phyloP scores from a whole-genome alignment of 192 early-diverging fungal species.

The Coemansia sp. region DNA sequence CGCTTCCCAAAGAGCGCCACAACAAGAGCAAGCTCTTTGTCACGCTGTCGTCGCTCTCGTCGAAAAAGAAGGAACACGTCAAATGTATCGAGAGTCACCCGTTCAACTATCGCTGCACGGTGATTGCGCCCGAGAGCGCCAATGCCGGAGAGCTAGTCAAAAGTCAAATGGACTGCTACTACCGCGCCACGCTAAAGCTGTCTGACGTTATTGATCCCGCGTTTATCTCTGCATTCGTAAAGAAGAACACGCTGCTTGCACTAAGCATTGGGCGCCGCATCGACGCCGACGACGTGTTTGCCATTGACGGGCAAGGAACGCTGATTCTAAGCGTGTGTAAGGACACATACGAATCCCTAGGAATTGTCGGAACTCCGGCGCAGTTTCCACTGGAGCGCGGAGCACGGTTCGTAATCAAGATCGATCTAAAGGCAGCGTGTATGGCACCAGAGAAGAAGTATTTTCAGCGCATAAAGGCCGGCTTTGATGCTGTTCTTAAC shows the following conservation, averaged over 20 bases:
- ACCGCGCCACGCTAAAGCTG: conserved; percentile 22
- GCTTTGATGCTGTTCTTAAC: conserved; percentile 25
- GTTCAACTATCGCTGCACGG: conserved; percentile 44
- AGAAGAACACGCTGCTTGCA: conserved; percentile 23
- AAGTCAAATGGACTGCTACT: conserved; percentile 21
- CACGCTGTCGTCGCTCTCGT: conserved; percentile 32
- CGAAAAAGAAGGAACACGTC: conserved; percentile 33
- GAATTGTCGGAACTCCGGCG: conserved; percentile 23
- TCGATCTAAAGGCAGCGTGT: conserved; percentile 20
- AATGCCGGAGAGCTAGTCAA: not conserved
- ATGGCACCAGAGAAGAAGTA: conserved; percentile 42
- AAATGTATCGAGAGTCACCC: conserved; percentile 40
- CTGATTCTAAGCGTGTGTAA: conserved; percentile 47
- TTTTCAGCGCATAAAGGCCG: conserved; percentile 23
- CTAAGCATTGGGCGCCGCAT: conserved; percentile 20
- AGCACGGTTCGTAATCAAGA: conserved; percentile 28
- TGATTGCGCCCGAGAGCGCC: conserved; percentile 3
- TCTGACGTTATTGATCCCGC: conserved; percentile 36
- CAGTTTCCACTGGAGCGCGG: conserved; percentile 43
- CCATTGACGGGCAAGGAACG: conserved; percentile 39
- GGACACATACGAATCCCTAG: conserved; percentile 45
- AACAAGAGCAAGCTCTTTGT: conserved; percentile 54
- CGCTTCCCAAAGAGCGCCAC: conserved; percentile 47
- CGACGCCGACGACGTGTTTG: conserved; percentile 50
- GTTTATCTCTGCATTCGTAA: conserved; percentile 33